Base-by-base conservation (phyloP, 257 asterid species). In the Solanum okadae region DNA sequence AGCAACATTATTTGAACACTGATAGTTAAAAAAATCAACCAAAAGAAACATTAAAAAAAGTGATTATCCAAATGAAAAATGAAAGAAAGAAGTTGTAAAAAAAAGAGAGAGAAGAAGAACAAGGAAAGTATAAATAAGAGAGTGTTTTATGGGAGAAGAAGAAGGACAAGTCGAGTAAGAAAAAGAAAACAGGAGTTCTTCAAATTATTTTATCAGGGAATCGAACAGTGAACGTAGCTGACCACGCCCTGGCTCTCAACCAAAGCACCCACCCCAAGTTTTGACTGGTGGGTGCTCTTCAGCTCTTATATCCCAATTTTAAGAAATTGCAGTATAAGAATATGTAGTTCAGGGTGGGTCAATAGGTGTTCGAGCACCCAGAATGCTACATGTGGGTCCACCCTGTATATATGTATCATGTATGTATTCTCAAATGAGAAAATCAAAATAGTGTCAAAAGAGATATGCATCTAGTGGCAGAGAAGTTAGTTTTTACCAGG, bases 401-500 rank as follows among this genome's bases (percentile, higher is more conserved):
- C 18, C 72, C 72, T 25, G 71, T 65, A 25, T 65, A 25, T 65
- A 12, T 67, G 73, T 70, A 15, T 70, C 31, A 29, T 73, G 16
- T 35, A 20, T 22, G 29, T 37, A 73, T 34, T 35, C 20, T 29
- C 84, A 72, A 18, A 86, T 59, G 22, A 85, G 40, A 46, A 40
- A 85, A 65, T 35, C 16, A 65, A 37, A 70, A 65, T 10, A 87
- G 77, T 56, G 83, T 70, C 65, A 12, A 40, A 18, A 61, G n/a
- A 4, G 61, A 49, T 79, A 89, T 83, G 67, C 25, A 10, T 67
- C 86, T 10, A 46, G 67, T 23, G 71, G 68, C 22, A 87, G 86
- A 38, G 59, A 85, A 56, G 68, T 73, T 44, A 86, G 85, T 86
- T 85, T 86, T 93, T 93, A 96, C 99, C 99, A 96, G 94, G 91